A percentile compares a stretch with the other conserved stretches of the same genome.
Evolutionary conservation across 1,284 basidiomycete species (phyloP).

Genomic region (Microbotryum silenes-acaulis): DNA sequence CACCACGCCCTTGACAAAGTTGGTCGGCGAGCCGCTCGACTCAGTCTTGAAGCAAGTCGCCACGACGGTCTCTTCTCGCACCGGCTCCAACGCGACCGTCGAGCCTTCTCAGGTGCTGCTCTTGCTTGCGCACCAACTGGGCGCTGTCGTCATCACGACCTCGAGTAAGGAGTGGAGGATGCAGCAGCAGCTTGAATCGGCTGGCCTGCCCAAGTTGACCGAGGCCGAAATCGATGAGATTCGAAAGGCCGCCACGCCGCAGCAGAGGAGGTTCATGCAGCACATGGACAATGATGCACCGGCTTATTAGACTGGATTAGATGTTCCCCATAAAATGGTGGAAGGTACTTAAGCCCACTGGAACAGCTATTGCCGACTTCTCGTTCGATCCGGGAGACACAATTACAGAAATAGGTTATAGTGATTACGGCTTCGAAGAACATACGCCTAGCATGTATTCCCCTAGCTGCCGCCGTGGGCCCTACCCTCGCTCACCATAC

Average conservation of each 20-base stretch:
- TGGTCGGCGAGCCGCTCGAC: conserved; percentile 9
- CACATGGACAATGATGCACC: conserved; percentile 19
- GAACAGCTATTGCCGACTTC: too few relatives aligned
- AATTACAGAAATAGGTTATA: too few relatives aligned
- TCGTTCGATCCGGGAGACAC: too few relatives aligned
- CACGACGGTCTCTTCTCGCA: conserved; percentile 7
- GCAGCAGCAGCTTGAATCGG: conserved; percentile 26
- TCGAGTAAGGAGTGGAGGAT: conserved; percentile 29
- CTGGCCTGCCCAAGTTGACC: conserved; percentile 17
- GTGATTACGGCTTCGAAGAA: too few relatives aligned
- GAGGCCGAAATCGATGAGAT: conserved; percentile 18
- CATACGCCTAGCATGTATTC: too few relatives aligned
- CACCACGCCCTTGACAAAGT: conserved; percentile 17
- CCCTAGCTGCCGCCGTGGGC: too few relatives aligned
- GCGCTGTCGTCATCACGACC: conserved; percentile 27
- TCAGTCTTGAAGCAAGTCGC: conserved; percentile 12
- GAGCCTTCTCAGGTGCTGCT: conserved; percentile 28
- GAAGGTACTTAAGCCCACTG: too few relatives aligned
- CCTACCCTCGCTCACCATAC: too few relatives aligned
- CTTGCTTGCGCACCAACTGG: conserved; percentile 19
- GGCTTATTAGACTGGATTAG: conserved; percentile 7
- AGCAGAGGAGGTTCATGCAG: conserved; percentile 21
- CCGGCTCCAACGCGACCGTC: conserved; percentile 7
- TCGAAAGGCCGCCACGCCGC: conserved; percentile 8
- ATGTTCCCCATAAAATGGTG: too few relatives aligned